Evolutionary conservation across 208 protist genomes (phyloP).

Genomic region (Leishmania braziliensis): DNA sequence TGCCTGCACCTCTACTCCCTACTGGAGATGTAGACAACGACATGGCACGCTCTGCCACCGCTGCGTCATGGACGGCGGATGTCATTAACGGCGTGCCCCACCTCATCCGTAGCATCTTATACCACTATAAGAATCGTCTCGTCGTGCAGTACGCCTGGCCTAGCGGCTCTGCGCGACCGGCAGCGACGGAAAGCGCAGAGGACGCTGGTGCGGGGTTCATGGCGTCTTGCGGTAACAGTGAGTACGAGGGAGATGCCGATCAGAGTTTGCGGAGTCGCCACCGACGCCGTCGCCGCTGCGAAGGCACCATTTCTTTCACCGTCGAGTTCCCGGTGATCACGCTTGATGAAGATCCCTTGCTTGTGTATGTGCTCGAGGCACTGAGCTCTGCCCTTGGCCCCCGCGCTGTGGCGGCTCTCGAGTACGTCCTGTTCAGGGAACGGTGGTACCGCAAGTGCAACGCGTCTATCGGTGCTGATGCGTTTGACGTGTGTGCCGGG

Average conservation of each 20-base stretch:
- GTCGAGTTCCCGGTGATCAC: conserved; percentile 44
- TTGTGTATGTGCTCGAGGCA: conserved; percentile 52
- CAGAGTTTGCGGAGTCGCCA: not conserved
- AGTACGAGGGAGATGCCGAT: not conserved
- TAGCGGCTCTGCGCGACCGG: conserved; percentile 10
- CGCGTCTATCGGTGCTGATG: not conserved
- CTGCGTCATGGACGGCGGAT: conserved; percentile 7
- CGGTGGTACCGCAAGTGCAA: conserved; percentile 28
- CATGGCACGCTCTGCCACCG: not conserved
- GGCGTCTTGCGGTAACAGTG: not conserved
- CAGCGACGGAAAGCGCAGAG: not conserved
- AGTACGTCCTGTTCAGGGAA: conserved; percentile 51
- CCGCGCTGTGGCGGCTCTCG: conserved; percentile 37
- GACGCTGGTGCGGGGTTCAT: not conserved
- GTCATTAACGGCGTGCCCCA: conserved; percentile 6
- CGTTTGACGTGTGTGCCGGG: conserved; percentile 1
- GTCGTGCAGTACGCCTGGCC: conserved; percentile 35
- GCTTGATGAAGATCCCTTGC: conserved; percentile 45
- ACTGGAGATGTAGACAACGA: no score
- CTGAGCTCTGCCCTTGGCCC: conserved; percentile 52
- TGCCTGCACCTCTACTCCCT: not conserved
- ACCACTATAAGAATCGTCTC: conserved; percentile 18
- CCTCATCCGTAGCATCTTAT: conserved; percentile 22
- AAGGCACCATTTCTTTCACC: conserved; percentile 26
- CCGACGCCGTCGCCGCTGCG: conserved; percentile 36